phyloP scores from a whole-genome alignment of 2,329 filamentous ascomycete genomes.

The Fusarium concolor region DNA sequence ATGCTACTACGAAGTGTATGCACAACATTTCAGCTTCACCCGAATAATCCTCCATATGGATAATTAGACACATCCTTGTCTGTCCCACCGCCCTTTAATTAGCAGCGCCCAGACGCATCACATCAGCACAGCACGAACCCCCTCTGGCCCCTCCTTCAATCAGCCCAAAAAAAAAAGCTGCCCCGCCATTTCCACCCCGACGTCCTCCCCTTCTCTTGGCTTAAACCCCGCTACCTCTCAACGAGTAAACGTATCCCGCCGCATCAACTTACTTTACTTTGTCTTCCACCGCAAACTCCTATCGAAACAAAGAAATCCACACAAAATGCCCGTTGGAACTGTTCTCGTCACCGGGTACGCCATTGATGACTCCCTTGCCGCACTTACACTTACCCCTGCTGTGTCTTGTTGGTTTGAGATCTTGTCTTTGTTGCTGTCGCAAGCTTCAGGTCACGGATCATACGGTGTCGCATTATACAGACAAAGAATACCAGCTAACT shows the following conservation, averaged over 20 bases:
- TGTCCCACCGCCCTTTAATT: slow-evolving; percentile 19
- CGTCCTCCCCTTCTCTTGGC: slow-evolving; percentile 8
- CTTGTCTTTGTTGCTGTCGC: slow-evolving; percentile 29
- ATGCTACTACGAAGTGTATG: no score
- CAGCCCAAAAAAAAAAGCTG: slow-evolving; percentile 27
- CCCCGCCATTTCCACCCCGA: slow-evolving; percentile 31
- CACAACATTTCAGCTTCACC: not conserved
- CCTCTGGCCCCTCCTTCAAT: not conserved
- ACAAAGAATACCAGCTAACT: slow-evolving; percentile 39
- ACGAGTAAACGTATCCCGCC: slow-evolving; percentile 19
- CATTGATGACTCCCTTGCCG: slow-evolving; percentile 32
- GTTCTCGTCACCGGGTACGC: slow-evolving; percentile 90
- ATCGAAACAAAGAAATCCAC: slow-evolving; percentile 42
- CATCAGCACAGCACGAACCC: slow-evolving; percentile 25
- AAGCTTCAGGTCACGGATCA: slow-evolving; percentile 15
- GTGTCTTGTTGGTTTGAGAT: slow-evolving; percentile 4
- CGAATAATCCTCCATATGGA: slow-evolving; percentile 21
- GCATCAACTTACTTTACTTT: slow-evolving; percentile 21
- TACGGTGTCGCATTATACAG: slow-evolving; percentile 18
- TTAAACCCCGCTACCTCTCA: slow-evolving; percentile 31
- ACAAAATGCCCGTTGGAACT: slow-evolving; percentile 81
- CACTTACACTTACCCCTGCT: not conserved
- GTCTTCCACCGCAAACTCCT: slow-evolving; percentile 37
- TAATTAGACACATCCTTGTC: not conserved
- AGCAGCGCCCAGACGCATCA: slow-evolving; percentile 15